These are phyloP conservation scores for Suillus alpinus DNA, from an alignment of 768 basidiomycete species.

Conservation along the genomic window DNA sequence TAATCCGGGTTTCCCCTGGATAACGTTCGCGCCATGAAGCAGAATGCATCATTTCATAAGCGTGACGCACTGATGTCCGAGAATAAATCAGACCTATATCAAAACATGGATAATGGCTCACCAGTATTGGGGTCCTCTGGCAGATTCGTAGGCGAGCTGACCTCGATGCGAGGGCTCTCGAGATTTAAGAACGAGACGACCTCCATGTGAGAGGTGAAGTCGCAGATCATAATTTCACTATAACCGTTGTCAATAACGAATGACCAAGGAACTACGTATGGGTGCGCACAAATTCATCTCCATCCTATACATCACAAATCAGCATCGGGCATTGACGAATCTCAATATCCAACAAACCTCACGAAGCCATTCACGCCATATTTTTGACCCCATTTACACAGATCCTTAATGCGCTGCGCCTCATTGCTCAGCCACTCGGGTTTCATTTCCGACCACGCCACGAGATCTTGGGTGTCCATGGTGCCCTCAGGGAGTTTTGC, in stretches of 20 bases:
- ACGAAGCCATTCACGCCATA: constrained; percentile 34
- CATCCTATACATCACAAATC: constrained; percentile 32
- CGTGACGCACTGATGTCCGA: neutral
- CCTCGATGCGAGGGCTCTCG: neutral
- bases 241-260: neutral
- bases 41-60: constrained; percentile 14
- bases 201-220: constrained; percentile 40
- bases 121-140: neutral
- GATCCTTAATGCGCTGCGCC: constrained; percentile 19
- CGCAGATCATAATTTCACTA: constrained; percentile 49
- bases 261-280: neutral
- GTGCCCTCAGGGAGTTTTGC: constrained; percentile 28
- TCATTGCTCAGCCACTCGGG: constrained; percentile 22
- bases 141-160: too few species aligned
- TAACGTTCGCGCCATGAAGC: constrained; percentile 20
- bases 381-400: constrained; percentile 34
- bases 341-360: constrained; percentile 11
- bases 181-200: constrained; percentile 39
- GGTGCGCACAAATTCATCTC: constrained; percentile 45
- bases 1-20: constrained; percentile 26
- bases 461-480: constrained; percentile 35
- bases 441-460: constrained; percentile 27
- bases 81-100: neutral
- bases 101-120: neutral
- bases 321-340: neutral